A percentile compares a stretch with the other conserved stretches of the same genome.
Evolutionary conservation across 2,329 filamentous ascomycete genomes (phyloP).

Genomic region (Sarocladium kiliense): DNA sequence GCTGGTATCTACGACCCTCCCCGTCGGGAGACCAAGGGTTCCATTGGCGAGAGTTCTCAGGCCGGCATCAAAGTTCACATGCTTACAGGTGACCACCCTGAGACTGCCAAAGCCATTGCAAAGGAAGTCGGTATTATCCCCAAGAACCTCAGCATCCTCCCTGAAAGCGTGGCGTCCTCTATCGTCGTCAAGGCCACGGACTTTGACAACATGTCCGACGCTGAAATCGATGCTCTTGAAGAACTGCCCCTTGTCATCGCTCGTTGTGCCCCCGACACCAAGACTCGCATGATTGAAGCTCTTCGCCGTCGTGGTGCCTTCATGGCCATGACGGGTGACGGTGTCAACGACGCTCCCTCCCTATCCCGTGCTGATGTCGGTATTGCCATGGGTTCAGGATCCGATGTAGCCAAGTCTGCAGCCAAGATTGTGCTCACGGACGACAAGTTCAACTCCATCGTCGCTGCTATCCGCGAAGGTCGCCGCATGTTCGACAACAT

Average conservation of each 20-base stretch:
- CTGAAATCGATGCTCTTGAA: conserved; percentile 58
- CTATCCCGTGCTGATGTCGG: conserved; percentile 64
- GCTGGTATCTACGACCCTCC: conserved; percentile 84
- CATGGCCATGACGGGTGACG: conserved; percentile 68
- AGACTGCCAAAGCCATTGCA: conserved; percentile 74
- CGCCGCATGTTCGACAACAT: conserved; percentile 70
- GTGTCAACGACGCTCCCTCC: conserved; percentile 66
- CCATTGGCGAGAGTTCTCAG: conserved; percentile 63
- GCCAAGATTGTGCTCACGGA: conserved; percentile 65
- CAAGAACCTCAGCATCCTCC: conserved; percentile 52
- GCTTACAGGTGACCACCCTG: conserved; percentile 78
- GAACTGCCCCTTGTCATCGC: conserved; percentile 64
- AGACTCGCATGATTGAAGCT: conserved; percentile 71
- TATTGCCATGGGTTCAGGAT: conserved; percentile 67
- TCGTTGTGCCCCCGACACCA: conserved; percentile 64
- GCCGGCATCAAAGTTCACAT: conserved; percentile 79
- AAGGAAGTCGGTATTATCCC: conserved; percentile 74
- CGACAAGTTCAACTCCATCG: conserved; percentile 67
- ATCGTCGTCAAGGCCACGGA: conserved; percentile 72
- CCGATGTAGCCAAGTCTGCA: conserved; percentile 66
- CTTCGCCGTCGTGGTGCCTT: conserved; percentile 61
- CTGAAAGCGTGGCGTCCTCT: conserved; percentile 57
- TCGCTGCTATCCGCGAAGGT: conserved; percentile 67
- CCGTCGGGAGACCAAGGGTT: conserved; percentile 69
- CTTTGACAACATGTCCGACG: conserved; percentile 66